Percentiles rank a stretch among this genome's conserved stretches.
These are phyloP conservation scores for Casuarina cunninghamiana DNA, from an alignment of 306 rosid species.

Conservation along the genomic window DNA sequence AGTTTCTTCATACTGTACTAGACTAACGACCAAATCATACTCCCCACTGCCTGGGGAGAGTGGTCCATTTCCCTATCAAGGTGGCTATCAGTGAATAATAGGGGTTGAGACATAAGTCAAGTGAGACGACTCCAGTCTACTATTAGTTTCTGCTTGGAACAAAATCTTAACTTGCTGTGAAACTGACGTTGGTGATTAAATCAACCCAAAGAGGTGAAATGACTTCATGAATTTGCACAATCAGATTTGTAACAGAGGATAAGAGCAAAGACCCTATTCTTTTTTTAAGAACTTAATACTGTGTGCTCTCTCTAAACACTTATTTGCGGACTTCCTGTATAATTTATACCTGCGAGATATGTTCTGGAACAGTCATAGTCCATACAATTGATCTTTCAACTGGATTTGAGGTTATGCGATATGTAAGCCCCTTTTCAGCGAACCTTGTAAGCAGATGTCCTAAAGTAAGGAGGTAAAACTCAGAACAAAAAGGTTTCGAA, in stretches of 20 bases:
- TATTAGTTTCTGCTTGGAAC: not conserved
- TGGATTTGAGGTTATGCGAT: constrained; percentile 80
- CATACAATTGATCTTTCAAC: constrained; percentile 80
- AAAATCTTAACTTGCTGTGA: not conserved
- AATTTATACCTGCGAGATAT: constrained; percentile 65
- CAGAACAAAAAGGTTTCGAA: not conserved
- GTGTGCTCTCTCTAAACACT: not conserved
- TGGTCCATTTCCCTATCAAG: not conserved
- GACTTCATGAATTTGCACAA: not conserved
- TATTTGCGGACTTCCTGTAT: not conserved
- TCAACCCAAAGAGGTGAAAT: not conserved
- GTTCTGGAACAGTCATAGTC: constrained; percentile 87
- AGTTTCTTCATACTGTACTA: too few species aligned
- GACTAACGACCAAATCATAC: too few species aligned
- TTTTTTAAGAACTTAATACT: not conserved
- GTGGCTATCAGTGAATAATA: not conserved
- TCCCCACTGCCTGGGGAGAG: too few species aligned
- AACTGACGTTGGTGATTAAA: not conserved
- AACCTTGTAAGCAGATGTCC: constrained; percentile 85
- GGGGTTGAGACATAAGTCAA: not conserved
- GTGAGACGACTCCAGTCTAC: not conserved
- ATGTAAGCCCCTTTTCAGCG: constrained; percentile 78
- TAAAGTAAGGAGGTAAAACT: constrained; percentile 29
- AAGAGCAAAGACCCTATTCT: not conserved
- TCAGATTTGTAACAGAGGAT: not conserved